These are phyloP conservation scores for Diutina mesorugosa DNA, from an alignment of 1,139 yeast species.

Conservation along the genomic window DNA sequence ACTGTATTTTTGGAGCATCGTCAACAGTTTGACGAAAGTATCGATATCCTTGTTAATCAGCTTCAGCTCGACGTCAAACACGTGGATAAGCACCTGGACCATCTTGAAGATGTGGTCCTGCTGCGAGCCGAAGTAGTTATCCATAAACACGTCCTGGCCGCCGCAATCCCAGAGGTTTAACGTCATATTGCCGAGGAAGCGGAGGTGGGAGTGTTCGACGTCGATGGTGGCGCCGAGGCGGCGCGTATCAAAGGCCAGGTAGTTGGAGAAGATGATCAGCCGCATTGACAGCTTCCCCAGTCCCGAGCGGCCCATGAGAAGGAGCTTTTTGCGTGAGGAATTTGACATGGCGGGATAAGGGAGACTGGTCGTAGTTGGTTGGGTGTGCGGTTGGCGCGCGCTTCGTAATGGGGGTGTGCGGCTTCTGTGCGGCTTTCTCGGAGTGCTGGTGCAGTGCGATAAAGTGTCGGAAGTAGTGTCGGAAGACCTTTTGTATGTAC, in stretches of 20 bases:
- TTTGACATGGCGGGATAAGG: conserved; percentile 5
- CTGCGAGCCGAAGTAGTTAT: conserved; percentile 39
- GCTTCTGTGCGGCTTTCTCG: too few species aligned
- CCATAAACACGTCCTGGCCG: conserved; percentile 87
- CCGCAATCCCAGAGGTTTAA: conserved; percentile 97
- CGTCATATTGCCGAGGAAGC: conserved; percentile 92
- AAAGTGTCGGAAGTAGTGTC: too few species aligned
- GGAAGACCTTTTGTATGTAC: too few species aligned
- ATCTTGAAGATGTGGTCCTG: conserved; percentile 86
- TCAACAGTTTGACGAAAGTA: conserved; percentile 74
- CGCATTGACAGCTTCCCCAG: conserved; percentile 98
- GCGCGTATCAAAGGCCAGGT: conserved; percentile 93
- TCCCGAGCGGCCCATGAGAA: conserved; percentile 81
- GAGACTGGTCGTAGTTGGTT: background rate
- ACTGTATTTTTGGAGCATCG: conserved; percentile 70
- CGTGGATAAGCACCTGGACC: conserved; percentile 96
- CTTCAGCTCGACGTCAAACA: conserved; percentile 89
- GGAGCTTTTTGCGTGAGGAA: conserved; percentile 21
- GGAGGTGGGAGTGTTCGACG: conserved; percentile 88
- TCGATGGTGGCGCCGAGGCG: conserved; percentile 95
- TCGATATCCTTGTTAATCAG: conserved; percentile 90
- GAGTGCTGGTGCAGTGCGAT: too few species aligned
- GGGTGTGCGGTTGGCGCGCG: too few species aligned
- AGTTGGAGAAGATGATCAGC: conserved; percentile 86
- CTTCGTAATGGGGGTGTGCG: too few species aligned